Conservation (phyloP, 2,329 filamentous ascomycete genomes). For the Helotiales sp. region DNA sequence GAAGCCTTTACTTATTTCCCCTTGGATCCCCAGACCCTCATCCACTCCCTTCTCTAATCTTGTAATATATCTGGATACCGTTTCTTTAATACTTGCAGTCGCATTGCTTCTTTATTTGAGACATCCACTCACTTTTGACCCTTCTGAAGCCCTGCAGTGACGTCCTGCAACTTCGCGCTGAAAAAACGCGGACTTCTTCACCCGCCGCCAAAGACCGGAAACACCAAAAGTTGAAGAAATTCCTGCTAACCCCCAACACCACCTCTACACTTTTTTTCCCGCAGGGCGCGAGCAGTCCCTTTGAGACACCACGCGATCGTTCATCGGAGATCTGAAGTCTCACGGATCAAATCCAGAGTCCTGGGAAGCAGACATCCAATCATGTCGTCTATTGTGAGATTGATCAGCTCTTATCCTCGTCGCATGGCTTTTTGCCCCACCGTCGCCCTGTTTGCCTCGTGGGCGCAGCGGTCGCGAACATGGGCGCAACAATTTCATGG, state of each 20-base stretch:
- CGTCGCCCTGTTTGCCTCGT: conserved; percentile 15
- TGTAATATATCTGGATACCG: neutral
- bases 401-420: conserved; percentile 10
- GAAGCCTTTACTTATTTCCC: neutral
- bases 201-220: neutral
- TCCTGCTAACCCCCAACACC: neutral
- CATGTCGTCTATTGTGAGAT: conserved; percentile 37
- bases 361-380: conserved; percentile 18
- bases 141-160: neutral
- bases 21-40: neutral
- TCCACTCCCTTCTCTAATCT: neutral
- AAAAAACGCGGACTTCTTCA: neutral
- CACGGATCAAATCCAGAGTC: conserved; percentile 7
- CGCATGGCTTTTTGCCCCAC: conserved; percentile 18
- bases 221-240: too few relatives aligned
- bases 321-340: neutral
- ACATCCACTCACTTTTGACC: neutral
- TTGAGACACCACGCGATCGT: conserved; percentile 1
- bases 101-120: neutral
- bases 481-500: neutral
- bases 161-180: neutral
- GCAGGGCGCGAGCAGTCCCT: neutral
- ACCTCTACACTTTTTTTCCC: neutral
- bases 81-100: neutral
- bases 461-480: conserved; percentile 13